These are phyloP conservation scores for Clavispora asparagi DNA, from an alignment of 805 yeast genomes.

Conservation along the genomic window DNA sequence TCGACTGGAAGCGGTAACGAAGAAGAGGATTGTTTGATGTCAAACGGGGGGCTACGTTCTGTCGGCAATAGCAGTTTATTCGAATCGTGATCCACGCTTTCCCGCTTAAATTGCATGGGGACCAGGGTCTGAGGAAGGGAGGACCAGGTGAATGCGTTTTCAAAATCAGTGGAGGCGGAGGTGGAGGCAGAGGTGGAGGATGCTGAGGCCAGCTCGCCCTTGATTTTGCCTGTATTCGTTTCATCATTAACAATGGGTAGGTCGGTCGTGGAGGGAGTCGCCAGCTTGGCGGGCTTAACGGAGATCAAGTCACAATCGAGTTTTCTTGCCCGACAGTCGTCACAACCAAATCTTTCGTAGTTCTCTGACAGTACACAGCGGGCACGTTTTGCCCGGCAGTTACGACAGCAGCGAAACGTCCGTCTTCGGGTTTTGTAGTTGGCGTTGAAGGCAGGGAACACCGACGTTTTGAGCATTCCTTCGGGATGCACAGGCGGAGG, in stretches of 20 bases:
- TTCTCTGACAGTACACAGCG: conserved; percentile 17
- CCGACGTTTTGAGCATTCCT: conserved; percentile 9
- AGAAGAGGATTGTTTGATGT: background rate
- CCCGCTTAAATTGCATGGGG: background rate
- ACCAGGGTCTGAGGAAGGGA: background rate
- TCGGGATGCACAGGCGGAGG: background rate
- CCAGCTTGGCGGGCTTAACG: background rate
- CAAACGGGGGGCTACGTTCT: background rate
- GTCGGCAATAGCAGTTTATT: background rate
- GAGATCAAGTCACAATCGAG: conserved; percentile 14
- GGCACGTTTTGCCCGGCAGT: conserved; percentile 30
- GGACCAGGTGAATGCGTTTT: background rate
- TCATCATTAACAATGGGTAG: background rate
- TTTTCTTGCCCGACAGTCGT: conserved; percentile 14
- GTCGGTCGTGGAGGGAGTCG: background rate
- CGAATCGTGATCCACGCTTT: background rate
- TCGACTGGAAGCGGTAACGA: background rate
- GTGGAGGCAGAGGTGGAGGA: too few relatives aligned
- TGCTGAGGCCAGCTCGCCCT: too few relatives aligned
- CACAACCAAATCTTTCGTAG: conserved; percentile 20
- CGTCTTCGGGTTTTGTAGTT: conserved; percentile 37
- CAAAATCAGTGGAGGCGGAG: too few relatives aligned
- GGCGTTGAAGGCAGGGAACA: conserved; percentile 39
- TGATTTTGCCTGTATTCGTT: background rate
- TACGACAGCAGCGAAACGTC: conserved; percentile 37